Conservation (phyloP, 345 rosid species). For the Lumnitzera littorea region DNA sequence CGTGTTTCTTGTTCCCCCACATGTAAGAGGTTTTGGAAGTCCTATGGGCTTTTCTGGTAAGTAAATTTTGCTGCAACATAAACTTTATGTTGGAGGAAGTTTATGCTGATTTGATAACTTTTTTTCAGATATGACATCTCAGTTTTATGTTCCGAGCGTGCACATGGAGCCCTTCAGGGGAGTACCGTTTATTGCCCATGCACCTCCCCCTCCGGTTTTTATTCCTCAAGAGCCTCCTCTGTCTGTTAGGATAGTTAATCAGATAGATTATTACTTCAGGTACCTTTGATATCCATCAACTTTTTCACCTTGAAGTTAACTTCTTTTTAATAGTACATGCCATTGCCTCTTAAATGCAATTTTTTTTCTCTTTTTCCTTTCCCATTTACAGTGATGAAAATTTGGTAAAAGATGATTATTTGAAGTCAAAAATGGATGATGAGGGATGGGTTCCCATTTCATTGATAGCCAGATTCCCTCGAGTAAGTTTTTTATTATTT, state of each 20-base stretch:
- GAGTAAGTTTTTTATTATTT: constrained; percentile 11
- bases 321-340: not conserved
- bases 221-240: constrained; percentile 31
- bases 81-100: not conserved
- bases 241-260: constrained; percentile 25
- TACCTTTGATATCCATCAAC: constrained; percentile 1
- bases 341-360: not conserved
- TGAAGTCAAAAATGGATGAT: constrained; percentile 19
- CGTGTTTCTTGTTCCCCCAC: constrained; percentile 26
- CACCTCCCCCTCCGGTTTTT: constrained; percentile 25
- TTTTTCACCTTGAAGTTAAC: not conserved
- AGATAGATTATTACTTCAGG: constrained; percentile 74
- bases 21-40: constrained; percentile 24
- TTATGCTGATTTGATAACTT: constrained; percentile 1
- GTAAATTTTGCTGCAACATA: not conserved
- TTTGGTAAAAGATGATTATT: constrained; percentile 17
- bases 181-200: constrained; percentile 24
- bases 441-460: constrained; percentile 16
- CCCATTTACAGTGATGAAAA: constrained; percentile 40
- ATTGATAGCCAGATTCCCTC: constrained; percentile 19
- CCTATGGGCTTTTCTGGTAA: constrained; percentile 39
- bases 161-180: constrained; percentile 38
- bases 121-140: constrained; percentile 31
- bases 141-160: constrained; percentile 15
- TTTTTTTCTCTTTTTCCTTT: not conserved